Conservation (phyloP, 164 flowering plant genomes). For the Umbilicus rupestris region DNA sequence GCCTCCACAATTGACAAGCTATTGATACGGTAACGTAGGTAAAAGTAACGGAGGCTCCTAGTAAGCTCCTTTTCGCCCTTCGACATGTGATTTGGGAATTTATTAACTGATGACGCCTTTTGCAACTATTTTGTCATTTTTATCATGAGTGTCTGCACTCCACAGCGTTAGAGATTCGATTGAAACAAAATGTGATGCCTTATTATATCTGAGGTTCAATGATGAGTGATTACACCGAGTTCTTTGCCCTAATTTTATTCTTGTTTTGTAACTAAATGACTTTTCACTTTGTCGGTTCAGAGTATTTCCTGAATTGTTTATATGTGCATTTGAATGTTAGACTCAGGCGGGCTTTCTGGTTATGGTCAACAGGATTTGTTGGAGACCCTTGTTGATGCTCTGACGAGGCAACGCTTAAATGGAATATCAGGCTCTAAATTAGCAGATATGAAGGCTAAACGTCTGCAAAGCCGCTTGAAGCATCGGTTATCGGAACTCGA, state of each 20-base stretch:
- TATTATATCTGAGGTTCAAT: neutral
- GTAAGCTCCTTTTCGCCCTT: neutral
- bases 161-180: neutral
- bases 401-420: constrained; percentile 42
- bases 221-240: neutral
- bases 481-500: constrained; percentile 78
- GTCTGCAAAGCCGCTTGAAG: constrained; percentile 43
- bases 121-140: neutral
- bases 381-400: constrained; percentile 62
- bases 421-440: constrained; percentile 46
- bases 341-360: constrained; percentile 27
- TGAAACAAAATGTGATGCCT: too few relatives aligned
- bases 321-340: constrained; percentile 6
- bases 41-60: neutral
- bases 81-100: neutral
- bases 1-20: neutral
- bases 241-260: neutral
- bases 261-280: neutral
- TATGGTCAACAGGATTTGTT: constrained; percentile 40
- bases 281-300: neutral
- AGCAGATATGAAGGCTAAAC: constrained; percentile 35
- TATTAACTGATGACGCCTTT: neutral
- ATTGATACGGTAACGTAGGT: neutral
- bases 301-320: neutral
- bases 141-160: too few relatives aligned